Conservation (phyloP, 176 grass and related monocot species). For the Zizania latifolia region DNA sequence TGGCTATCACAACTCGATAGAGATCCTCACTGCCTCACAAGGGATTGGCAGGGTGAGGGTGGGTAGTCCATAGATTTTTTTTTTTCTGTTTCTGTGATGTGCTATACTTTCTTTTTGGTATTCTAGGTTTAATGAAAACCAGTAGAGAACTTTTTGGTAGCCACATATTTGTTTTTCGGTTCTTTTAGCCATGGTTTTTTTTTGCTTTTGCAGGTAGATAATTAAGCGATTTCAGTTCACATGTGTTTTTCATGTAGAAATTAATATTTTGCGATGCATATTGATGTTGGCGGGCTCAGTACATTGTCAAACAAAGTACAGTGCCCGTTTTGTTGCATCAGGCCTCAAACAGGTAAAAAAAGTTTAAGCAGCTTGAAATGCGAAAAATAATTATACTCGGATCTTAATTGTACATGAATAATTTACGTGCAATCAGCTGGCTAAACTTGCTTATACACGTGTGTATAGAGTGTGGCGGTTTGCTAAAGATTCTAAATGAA, state of each 20-base stretch:
- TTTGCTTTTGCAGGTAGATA: neutral
- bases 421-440: neutral
- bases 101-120: neutral
- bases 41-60: neutral
- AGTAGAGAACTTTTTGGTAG: neutral
- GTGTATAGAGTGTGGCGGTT: no score
- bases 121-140: neutral
- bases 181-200: neutral
- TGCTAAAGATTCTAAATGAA: no score
- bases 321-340: no score
- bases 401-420: neutral
- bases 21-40: neutral
- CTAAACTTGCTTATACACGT: neutral
- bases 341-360: no score
- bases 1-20: constrained; percentile 13
- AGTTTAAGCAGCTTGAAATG: neutral
- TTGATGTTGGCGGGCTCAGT: neutral
- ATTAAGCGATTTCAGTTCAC: no score
- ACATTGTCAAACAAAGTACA: neutral
- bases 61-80: neutral
- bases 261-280: neutral
- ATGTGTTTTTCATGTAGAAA: neutral
- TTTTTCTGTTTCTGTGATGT: neutral
- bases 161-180: neutral
- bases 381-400: neutral